A percentile compares a stretch with the other conserved stretches of the same genome.
Evolutionary conservation across 176 grass and related monocot species (phyloP).

Genomic region (Lolium rigidum): DNA sequence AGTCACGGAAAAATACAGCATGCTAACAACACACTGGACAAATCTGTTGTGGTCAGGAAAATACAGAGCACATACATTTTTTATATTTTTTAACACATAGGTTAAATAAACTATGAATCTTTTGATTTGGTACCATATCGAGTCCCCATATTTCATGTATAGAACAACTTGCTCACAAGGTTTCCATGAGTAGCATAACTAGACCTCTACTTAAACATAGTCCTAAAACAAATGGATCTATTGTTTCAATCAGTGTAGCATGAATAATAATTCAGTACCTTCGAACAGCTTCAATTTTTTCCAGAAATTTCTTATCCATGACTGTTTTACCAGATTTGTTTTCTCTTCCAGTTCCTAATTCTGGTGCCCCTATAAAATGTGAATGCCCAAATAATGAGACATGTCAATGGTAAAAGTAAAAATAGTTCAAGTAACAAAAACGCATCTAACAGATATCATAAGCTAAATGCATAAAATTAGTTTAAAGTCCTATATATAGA

Average conservation of each 20-base stretch:
- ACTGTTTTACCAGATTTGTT: constrained; percentile 50
- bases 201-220: constrained; percentile 14
- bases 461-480: constrained; percentile 1
- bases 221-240: neutral
- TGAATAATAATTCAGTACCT: constrained; percentile 47
- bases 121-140: neutral
- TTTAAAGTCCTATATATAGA: neutral
- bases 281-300: constrained; percentile 73
- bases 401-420: neutral
- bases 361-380: constrained; percentile 47
- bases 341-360: constrained; percentile 51
- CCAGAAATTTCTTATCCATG: constrained; percentile 67
- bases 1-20: neutral
- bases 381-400: constrained; percentile 22
- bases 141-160: neutral
- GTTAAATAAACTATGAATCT: neutral
- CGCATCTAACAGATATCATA: constrained; percentile 29
- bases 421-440: constrained; percentile 16
- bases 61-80: neutral
- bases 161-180: constrained; percentile 16
- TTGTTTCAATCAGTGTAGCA: constrained; percentile 20
- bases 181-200: constrained; percentile 6
- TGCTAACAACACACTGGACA: neutral
- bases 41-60: neutral
- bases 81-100: constrained; percentile 23